Evolutionary conservation across 495 filamentous ascomycete species (phyloP).

Genomic region (Talaromyces adpressus): DNA sequence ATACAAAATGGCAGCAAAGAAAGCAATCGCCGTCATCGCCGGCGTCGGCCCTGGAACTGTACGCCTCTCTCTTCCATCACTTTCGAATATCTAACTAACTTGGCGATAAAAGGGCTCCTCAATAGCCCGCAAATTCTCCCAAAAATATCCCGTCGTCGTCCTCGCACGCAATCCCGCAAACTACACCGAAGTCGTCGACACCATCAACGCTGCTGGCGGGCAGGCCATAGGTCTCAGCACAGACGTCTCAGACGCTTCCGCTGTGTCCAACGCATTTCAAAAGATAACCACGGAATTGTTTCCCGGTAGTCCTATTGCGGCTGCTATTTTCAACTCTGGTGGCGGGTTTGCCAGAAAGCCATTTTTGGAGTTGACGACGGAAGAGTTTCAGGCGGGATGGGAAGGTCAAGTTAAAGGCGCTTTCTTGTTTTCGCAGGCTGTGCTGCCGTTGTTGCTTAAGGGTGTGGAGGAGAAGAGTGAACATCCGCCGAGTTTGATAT

Average conservation of each 20-base stretch:
- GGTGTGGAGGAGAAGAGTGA: slow-evolving; percentile 19
- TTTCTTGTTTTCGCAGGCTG: slow-evolving; percentile 69
- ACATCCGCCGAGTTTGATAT: slow-evolving; percentile 73
- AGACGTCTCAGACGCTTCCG: slow-evolving; percentile 58
- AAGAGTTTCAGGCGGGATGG: slow-evolving; percentile 55
- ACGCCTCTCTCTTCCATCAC: slow-evolving; percentile 18
- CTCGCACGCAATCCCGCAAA: slow-evolving; percentile 63
- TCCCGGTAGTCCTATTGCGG: slow-evolving; percentile 46
- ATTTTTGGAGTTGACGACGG: slow-evolving; percentile 65
- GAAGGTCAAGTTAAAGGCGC: slow-evolving; percentile 58
- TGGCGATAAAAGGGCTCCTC: slow-evolving; percentile 35
- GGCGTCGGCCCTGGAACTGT: slow-evolving; percentile 70
- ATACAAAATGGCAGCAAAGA: slow-evolving; percentile 17
- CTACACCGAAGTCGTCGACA: slow-evolving; percentile 60
- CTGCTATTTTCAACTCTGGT: slow-evolving; percentile 78
- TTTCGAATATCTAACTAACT: neutral
- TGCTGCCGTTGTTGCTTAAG: slow-evolving; percentile 66
- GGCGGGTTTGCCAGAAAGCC: slow-evolving; percentile 67
- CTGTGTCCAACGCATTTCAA: slow-evolving; percentile 59
- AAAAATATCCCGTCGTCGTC: slow-evolving; percentile 68
- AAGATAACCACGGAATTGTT: slow-evolving; percentile 51
- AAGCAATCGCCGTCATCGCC: slow-evolving; percentile 61
- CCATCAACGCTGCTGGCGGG: slow-evolving; percentile 64
- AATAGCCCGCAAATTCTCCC: slow-evolving; percentile 61
- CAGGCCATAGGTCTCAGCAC: slow-evolving; percentile 70